phyloP scores from a whole-genome alignment of 1,139 yeast species.

The Candida mesenterica region DNA sequence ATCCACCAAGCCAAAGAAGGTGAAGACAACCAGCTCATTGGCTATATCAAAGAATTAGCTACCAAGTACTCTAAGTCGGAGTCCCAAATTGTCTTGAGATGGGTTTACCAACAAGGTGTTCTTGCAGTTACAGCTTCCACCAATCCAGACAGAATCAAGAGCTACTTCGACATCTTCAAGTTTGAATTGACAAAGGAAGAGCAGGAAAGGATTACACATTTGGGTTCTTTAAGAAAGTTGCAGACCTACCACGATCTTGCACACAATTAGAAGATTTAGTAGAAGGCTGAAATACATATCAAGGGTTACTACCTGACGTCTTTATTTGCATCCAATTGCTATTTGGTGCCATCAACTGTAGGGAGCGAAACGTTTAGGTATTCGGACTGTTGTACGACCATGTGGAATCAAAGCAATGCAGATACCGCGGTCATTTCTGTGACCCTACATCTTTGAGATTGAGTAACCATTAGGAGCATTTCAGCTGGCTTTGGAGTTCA shows the following conservation, averaged over 20 bases:
- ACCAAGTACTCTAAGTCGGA: constrained; percentile 30
- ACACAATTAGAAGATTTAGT: not conserved
- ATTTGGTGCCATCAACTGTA: no score
- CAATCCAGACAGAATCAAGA: constrained; percentile 1
- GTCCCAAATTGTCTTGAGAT: constrained; percentile 36
- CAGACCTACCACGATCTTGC: constrained; percentile 1
- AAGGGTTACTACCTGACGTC: no score
- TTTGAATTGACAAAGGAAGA: constrained; percentile 1
- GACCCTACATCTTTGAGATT: no score
- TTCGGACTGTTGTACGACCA: no score
- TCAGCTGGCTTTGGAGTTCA: no score
- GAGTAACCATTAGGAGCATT: no score
- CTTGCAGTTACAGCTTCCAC: constrained; percentile 29
- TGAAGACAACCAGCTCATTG: constrained; percentile 11
- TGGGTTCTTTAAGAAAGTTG: constrained; percentile 1
- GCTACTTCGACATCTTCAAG: not conserved
- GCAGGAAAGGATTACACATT: not conserved
- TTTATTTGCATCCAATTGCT: no score
- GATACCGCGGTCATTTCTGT: no score
- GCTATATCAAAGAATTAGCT: constrained; percentile 20
- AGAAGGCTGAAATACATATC: no score
- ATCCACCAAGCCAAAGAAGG: constrained; percentile 13
- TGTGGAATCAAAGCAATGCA: no score
- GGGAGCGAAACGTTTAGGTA: no score
- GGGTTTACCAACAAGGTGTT: constrained; percentile 37